Evolutionary conservation across 2,329 filamentous ascomycete genomes (phyloP), one percentile per base, ranked within the genome.

Genomic region (Trichoderma oligosporum): DNA sequence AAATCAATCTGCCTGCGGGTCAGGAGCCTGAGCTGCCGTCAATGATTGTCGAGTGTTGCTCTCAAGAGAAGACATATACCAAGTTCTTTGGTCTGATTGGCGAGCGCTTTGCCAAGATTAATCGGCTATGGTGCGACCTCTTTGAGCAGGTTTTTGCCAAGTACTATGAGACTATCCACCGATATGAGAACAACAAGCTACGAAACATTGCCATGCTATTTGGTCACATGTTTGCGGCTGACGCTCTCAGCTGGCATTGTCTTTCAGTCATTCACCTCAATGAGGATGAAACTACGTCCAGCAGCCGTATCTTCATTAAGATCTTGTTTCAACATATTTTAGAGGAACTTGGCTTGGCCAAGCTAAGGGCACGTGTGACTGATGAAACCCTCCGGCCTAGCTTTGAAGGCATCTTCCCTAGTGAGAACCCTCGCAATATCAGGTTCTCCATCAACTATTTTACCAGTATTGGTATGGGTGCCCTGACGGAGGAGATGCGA

Each of bases 391-490:
- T 97, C 36, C 85, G 87, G 60, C 84, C 91, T 48, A 88, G 83
- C 69, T 84, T 97, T 59, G 84, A 87, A 36, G 93, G 93, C 27
- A 77, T 99, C 41, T 97, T 99, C 79, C 94, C 94, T 0, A 87
- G 79, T 60, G 92, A 97, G 70, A 90, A 91, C 67, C 84, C 91
- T 22, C 86, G 89, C 68, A 94, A 97, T 73, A 91, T 92, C 36
- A 86, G 93, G 54, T 99, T 99, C 78, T 90, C 92, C 49, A 96
- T 99, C 85, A 99, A 99, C 75, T 99, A 97, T 80, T 97, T 99
- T 72, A 99, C 94, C 8, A 94, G 91, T 67, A 96, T 99, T 66
- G 91, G 92, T 58, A 95, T 99, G 89, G 94, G 94, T 69, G 85
- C 84, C 22, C 81, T 99, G 61, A 99, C 94, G 2, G 94, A 99